phyloP scores from a whole-genome alignment of 805 yeast genomes.

The Maudiozyma bulderi region DNA sequence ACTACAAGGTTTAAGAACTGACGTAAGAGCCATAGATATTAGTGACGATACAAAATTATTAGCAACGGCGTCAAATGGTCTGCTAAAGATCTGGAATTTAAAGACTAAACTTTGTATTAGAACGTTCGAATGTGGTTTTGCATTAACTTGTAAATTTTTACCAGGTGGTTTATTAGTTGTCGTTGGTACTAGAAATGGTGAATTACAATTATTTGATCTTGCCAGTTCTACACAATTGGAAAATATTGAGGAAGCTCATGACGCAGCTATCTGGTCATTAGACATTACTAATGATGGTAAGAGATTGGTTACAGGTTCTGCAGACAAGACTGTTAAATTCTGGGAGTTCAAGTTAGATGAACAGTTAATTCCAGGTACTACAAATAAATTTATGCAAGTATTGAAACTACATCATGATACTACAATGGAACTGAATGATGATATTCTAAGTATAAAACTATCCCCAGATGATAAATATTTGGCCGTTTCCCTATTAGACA shows the following conservation, averaged over 20 bases:
- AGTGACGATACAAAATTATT: constrained; percentile 72
- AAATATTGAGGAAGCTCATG: constrained; percentile 64
- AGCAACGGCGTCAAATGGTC: constrained; percentile 87
- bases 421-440: constrained; percentile 80
- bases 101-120: constrained; percentile 66
- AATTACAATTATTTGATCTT: constrained; percentile 73
- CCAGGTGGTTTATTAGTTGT: constrained; percentile 89
- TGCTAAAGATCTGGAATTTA: constrained; percentile 80
- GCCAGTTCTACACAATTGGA: constrained; percentile 70
- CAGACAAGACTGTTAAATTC: constrained; percentile 81
- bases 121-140: constrained; percentile 83
- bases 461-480: constrained; percentile 71
- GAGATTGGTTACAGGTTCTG: constrained; percentile 81
- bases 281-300: constrained; percentile 83
- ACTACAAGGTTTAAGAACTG: constrained; percentile 79
- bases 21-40: constrained; percentile 72
- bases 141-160: constrained; percentile 66
- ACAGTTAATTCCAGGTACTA: constrained; percentile 64
- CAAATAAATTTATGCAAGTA: constrained; percentile 35
- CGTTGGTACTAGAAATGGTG: constrained; percentile 83
- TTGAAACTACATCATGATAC: constrained; percentile 63
- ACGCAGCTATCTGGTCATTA: constrained; percentile 80
- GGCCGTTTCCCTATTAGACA: constrained; percentile 81
- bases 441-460: constrained; percentile 65
- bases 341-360: constrained; percentile 74